phyloP scores from a whole-genome alignment of 805 yeast genomes.

The Osmozyma mogii region DNA sequence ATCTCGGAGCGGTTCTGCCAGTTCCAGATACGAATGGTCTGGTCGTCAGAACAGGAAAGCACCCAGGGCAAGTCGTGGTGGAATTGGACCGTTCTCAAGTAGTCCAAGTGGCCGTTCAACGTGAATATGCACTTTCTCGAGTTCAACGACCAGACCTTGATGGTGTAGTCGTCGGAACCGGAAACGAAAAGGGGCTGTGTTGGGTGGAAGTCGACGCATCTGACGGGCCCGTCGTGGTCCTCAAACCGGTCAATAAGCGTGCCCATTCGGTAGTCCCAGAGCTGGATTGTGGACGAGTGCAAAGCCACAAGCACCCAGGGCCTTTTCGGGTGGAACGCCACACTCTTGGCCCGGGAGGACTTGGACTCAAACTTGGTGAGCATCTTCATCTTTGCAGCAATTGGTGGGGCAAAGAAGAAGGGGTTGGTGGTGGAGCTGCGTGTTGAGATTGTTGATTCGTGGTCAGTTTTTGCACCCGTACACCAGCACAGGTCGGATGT shows the following conservation, averaged over 20 bases:
- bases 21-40: constrained; percentile 97
- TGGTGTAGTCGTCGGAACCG: constrained; percentile 94
- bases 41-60: constrained; percentile 93
- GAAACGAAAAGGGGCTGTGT: constrained; percentile 96
- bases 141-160: constrained; percentile 93
- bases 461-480: not conserved
- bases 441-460: not conserved
- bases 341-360: constrained; percentile 95
- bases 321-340: constrained; percentile 92
- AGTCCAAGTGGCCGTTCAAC: constrained; percentile 88
- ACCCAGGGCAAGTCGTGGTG: constrained; percentile 98
- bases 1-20: constrained; percentile 98
- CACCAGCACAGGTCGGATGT: not conserved
- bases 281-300: constrained; percentile 95
- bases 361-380: constrained; percentile 80
- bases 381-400: constrained; percentile 24
- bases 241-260: constrained; percentile 92
- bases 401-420: not conserved
- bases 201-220: constrained; percentile 94
- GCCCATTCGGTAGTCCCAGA: constrained; percentile 99
- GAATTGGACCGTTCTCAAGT: constrained; percentile 88
- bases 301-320: constrained; percentile 96
- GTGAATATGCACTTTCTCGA: constrained; percentile 90
- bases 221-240: constrained; percentile 97
- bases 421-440: not conserved